phyloP scores from a whole-genome alignment of 139 green algal species.

The Chlorella sp. region DNA sequence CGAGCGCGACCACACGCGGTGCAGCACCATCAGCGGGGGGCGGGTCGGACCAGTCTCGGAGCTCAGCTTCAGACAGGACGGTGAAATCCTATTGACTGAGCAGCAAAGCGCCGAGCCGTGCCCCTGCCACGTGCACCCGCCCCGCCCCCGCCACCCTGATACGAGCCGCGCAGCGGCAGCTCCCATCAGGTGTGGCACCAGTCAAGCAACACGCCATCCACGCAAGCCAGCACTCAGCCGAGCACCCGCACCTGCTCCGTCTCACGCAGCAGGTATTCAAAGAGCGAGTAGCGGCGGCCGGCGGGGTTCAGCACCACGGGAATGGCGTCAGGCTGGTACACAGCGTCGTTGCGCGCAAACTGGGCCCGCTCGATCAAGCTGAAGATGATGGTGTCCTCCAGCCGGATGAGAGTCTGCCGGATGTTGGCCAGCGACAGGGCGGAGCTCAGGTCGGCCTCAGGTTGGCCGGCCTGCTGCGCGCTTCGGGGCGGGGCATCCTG shows the following conservation, averaged over 20 bases:
- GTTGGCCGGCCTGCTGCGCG: neutral
- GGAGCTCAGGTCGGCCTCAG: slow-evolving; percentile 55
- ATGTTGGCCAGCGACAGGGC: slow-evolving; percentile 83
- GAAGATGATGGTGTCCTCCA: slow-evolving; percentile 99
- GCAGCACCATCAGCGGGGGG: too few relatives aligned
- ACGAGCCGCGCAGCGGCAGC: neutral
- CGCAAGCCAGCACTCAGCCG: neutral
- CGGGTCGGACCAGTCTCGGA: too few relatives aligned
- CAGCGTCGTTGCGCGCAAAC: slow-evolving; percentile 83
- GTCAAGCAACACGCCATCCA: neutral
- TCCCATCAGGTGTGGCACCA: neutral
- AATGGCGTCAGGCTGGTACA: slow-evolving; percentile 83
- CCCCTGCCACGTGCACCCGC: too few relatives aligned
- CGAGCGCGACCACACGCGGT: too few relatives aligned
- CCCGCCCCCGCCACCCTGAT: neutral
- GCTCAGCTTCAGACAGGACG: too few relatives aligned
- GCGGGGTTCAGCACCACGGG: slow-evolving; percentile 58
- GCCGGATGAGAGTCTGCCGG: slow-evolving; percentile 81
- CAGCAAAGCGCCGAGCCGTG: too few relatives aligned
- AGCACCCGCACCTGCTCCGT: slow-evolving; percentile 82
- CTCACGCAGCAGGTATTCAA: slow-evolving; percentile 94
- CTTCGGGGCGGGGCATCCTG: neutral
- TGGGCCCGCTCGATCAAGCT: slow-evolving; percentile 94
- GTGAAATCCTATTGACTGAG: too few relatives aligned
- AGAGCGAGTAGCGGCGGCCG: slow-evolving; percentile 78